Conservation (phyloP, 1,139 yeast genomes). For the Schwanniomyces etchellsii region DNA sequence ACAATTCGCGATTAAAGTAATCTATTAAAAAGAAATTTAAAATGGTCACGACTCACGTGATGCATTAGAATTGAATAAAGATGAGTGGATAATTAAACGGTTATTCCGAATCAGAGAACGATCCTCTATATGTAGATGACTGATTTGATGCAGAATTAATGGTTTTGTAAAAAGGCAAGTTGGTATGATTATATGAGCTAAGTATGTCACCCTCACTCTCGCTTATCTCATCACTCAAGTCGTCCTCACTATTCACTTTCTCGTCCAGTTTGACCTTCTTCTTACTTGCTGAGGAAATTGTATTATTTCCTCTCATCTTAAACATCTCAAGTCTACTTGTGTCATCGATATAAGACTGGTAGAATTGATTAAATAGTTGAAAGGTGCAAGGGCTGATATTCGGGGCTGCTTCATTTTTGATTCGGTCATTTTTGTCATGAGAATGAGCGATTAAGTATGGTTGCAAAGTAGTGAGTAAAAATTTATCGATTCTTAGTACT, state of each 20-base stretch:
- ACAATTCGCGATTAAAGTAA: background rate
- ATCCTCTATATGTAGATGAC: slow-evolving; percentile 3
- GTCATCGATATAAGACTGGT: slow-evolving; percentile 11
- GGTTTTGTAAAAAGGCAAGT: background rate
- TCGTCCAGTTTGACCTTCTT: slow-evolving; percentile 8
- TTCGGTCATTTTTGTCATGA: background rate
- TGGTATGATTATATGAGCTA: no score
- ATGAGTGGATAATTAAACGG: no score
- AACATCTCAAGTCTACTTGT: slow-evolving; percentile 7
- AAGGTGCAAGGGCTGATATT: slow-evolving; percentile 7
- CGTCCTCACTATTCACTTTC: slow-evolving; percentile 1
- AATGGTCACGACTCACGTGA: slow-evolving; percentile 1
- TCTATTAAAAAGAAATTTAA: background rate
- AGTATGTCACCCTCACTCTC: slow-evolving; percentile 2
- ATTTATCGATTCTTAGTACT: slow-evolving; percentile 5
- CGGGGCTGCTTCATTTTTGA: no score
- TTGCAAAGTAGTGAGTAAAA: slow-evolving; percentile 7
- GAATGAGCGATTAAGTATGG: slow-evolving; percentile 6
- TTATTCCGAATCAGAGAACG: slow-evolving; percentile 5
- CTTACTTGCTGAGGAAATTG: background rate
- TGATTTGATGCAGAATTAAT: background rate
- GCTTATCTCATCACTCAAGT: slow-evolving; percentile 1
- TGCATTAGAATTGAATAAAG: no score
- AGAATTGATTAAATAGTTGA: slow-evolving; percentile 10
- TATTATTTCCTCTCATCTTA: background rate